Conservation (phyloP, 2,329 filamentous ascomycete genomes). For the Calonectria leucothoes region DNA sequence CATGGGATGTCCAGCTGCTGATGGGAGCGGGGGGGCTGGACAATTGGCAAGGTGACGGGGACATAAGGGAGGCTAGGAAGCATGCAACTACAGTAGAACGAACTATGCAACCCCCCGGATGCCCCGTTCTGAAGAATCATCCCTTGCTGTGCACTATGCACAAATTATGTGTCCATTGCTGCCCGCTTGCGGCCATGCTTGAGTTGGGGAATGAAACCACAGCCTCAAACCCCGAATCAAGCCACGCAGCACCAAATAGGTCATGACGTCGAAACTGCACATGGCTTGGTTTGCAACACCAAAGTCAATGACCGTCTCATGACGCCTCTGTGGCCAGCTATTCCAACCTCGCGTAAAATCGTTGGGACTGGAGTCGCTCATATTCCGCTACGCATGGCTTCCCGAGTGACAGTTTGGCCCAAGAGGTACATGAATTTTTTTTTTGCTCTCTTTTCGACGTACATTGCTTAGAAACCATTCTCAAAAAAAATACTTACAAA, state of each 20-base stretch:
- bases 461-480: conserved; percentile 19
- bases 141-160: not conserved
- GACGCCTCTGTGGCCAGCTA: not conserved
- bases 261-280: not conserved
- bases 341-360: not conserved
- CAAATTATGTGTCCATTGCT: not conserved
- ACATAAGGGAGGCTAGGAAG: not conserved
- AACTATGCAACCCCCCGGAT: not conserved
- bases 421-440: not conserved
- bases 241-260: not conserved
- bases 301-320: conserved; percentile 5
- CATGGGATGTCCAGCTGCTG: conserved; percentile 9
- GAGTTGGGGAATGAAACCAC: not conserved
- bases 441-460: conserved; percentile 1
- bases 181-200: conserved; percentile 7
- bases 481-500: conserved; percentile 22
- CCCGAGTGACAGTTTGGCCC: not conserved
- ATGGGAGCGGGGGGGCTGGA: not conserved
- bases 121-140: not conserved
- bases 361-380: not conserved
- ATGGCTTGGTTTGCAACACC: not conserved
- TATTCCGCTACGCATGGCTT: not conserved
- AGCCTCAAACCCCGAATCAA: not conserved
- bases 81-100: not conserved
- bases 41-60: not conserved